A percentile compares a stretch with the other conserved stretches of the same genome.
These are phyloP conservation scores for Cnidoscolus chayamansa DNA, from an alignment of 441 rosid genomes.

Conservation along the genomic window DNA sequence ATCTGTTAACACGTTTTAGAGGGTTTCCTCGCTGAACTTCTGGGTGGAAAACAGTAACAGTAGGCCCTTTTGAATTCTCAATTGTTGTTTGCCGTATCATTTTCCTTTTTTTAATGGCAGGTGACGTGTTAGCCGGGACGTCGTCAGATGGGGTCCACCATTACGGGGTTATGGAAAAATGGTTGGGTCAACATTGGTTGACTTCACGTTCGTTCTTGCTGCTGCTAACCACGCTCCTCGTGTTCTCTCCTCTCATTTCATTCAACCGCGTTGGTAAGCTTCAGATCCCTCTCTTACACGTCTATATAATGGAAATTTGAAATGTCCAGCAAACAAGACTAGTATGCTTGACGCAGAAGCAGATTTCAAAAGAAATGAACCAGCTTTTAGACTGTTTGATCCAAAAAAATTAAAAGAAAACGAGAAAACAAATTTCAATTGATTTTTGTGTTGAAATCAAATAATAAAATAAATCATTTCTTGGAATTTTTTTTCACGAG, in stretches of 20 bases:
- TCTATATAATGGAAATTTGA: background rate
- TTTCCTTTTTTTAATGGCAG: slow-evolving; percentile 26
- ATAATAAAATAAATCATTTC: too few species aligned
- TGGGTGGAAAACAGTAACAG: too few species aligned
- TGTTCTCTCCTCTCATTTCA: slow-evolving; percentile 54
- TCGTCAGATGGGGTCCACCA: slow-evolving; percentile 43
- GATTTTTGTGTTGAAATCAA: too few species aligned
- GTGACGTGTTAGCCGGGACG: slow-evolving; percentile 61
- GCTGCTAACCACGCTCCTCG: slow-evolving; percentile 43
- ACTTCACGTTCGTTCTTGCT: slow-evolving; percentile 46
- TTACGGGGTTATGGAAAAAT: slow-evolving; percentile 50
- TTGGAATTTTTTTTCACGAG: too few species aligned
- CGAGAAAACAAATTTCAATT: too few species aligned
- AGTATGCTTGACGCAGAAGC: too few species aligned
- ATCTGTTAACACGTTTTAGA: background rate
- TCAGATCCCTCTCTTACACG: too few species aligned
- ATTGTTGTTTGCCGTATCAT: slow-evolving; percentile 7
- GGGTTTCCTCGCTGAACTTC: background rate
- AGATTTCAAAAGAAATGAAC: too few species aligned
- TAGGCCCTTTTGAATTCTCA: background rate
- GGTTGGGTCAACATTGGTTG: slow-evolving; percentile 59
- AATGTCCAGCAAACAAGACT: too few species aligned
- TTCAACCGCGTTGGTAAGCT: slow-evolving; percentile 56
- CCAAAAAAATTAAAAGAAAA: too few species aligned
- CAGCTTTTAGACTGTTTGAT: too few species aligned